Base-by-base conservation (phyloP, 306 rosid genomes). In the Castanea crenata region DNA sequence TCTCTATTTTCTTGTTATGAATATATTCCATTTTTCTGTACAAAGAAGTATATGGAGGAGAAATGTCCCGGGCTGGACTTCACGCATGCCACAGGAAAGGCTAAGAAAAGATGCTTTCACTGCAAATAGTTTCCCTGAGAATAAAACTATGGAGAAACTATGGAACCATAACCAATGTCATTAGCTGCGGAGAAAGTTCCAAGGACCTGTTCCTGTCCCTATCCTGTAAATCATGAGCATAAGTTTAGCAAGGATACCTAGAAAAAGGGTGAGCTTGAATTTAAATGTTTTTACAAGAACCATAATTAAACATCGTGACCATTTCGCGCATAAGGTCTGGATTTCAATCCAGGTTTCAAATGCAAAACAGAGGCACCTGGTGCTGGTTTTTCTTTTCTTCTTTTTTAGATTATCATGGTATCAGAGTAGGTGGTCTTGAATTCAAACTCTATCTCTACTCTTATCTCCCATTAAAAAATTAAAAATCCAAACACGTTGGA, bases 201-300 rank as follows among this genome's bases (percentile, higher is more conserved):
- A 95, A 21, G 99, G 99, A 68, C 99, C 99, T 70, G 97, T 90
- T 76, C 98, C 94, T 5, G 97, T 92, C 80, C 99, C 99, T 74
- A 95, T 84, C 89, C 99, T 94, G 97, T 84, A 78, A 5, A 68
- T 56, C 41, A 72, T 20, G 23, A 23, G 52, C 27, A 68, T 46
- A 35, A 35, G 72, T 1, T 35, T n/a, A 82, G 34, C 49, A 75
- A 55, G 18, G 27, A 73, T 32, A 23, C 31, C 44, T 14, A 29
- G 41, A 63, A 71, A 59, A 13, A 31, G 35, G 34, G 31, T 13
- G 41, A 51, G 4, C 34, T 78, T 74, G 57, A 74, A 74, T 57
- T 69, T 65, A 4, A 46, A 34, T 29, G 14, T 5, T 13, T 19
- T 57, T 38, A 3, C 13, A 11, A 27, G 18, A 25, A 52, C 27